These are phyloP conservation scores for Thinopyrum elongatum DNA, from an alignment of 176 grass and related monocot species.

Conservation along the genomic window DNA sequence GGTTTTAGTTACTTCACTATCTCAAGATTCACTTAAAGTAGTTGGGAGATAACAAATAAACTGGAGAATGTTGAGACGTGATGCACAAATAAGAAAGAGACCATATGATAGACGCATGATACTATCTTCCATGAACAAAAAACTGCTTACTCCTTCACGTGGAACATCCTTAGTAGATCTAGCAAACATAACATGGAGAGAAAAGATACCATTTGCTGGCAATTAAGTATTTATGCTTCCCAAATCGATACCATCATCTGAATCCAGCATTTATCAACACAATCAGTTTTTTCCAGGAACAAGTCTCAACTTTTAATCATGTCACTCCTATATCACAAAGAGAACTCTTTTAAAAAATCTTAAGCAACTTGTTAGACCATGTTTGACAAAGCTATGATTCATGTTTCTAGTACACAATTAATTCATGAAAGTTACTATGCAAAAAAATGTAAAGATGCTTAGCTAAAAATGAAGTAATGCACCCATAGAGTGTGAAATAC, in stretches of 20 bases:
- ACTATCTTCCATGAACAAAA: not conserved
- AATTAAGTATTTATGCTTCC: too few species aligned
- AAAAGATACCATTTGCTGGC: constrained; percentile 50
- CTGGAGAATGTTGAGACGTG: too few species aligned
- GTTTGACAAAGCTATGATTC: constrained; percentile 1
- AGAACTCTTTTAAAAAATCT: not conserved
- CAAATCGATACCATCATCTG: constrained; percentile 64
- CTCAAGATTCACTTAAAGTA: too few species aligned
- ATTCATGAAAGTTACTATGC: not conserved
- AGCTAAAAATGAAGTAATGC: not conserved
- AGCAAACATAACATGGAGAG: constrained; percentile 70
- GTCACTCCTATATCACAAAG: not conserved
- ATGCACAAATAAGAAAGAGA: constrained; percentile 27
- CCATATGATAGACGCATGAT: not conserved
- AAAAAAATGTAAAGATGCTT: too few species aligned
- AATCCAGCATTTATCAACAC: constrained; percentile 54
- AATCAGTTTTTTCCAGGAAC: constrained; percentile 14
- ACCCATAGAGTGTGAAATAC: not conserved
- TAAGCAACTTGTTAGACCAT: not conserved
- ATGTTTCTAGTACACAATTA: not conserved
- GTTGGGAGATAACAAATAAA: too few species aligned
- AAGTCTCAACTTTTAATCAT: not conserved
- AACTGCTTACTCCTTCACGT: constrained; percentile 46
- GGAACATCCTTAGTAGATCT: constrained; percentile 38
- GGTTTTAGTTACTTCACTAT: too few species aligned